Conservation (phyloP, 2,329 filamentous ascomycete species). For the Trichoderma sp. region DNA sequence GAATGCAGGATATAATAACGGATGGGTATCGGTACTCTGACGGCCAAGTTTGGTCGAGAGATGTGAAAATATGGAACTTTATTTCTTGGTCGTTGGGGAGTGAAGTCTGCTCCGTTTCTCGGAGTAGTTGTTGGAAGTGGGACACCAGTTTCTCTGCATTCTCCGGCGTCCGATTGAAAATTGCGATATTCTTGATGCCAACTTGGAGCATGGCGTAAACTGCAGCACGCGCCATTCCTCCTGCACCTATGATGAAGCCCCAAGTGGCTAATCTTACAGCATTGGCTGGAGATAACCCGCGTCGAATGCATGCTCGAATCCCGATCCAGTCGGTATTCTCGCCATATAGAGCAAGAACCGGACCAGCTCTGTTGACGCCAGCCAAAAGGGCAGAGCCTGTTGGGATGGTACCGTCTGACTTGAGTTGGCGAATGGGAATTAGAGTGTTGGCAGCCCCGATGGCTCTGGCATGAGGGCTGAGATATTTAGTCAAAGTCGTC, state of each 20-base stretch:
- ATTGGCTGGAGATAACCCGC: constrained; percentile 2
- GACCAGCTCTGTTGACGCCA: constrained; percentile 59
- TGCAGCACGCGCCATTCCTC: constrained; percentile 7
- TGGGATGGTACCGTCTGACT: background rate
- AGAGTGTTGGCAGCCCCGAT: constrained; percentile 15
- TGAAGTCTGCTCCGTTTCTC: background rate
- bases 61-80: background rate
- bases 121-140: background rate
- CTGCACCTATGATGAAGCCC: constrained; percentile 3
- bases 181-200: constrained; percentile 8
- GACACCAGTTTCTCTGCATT: constrained; percentile 3
- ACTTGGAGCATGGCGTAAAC: constrained; percentile 14
- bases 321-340: constrained; percentile 15
- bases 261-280: background rate
- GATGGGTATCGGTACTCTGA: constrained; percentile 2
- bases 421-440: constrained; percentile 10
- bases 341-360: background rate
- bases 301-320: constrained; percentile 5
- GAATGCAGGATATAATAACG: constrained; percentile 7
- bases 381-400: constrained; percentile 74
- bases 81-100: background rate
- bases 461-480: constrained; percentile 7
- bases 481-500: constrained; percentile 4
- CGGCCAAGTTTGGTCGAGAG: background rate
- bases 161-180: background rate